Base-by-base conservation (phyloP, 257 asterid genomes). In the Solanum tarijense region DNA sequence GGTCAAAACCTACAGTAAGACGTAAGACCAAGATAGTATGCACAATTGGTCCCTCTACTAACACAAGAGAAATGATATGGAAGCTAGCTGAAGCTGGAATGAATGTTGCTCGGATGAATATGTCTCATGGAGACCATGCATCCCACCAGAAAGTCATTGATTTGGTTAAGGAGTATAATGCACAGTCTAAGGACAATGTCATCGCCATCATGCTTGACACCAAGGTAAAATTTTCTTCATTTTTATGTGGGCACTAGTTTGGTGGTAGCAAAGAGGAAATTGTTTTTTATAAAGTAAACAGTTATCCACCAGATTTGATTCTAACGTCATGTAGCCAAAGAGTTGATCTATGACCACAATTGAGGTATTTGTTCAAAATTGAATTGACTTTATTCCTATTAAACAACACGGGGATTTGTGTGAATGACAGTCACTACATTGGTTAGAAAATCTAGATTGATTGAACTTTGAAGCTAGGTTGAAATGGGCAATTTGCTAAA, bases 171-270 rank as follows among this genome's bases (percentile, higher is more conserved):
- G 99, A 96, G 87, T 97, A 96, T 87, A 97, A 96, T 90, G 93
- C 96, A 69, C 96, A 96, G 90, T 86, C 95, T n/a, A 96, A 96
- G 89, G 98, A 95, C 88, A 97, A 97, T 69, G 99, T 97, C 87
- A 97, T 96, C 83, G 96, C 99, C 89, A 96, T 97, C 92, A 97
- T 97, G 99, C 98, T 97, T 75, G 99, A 97, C 88, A 96, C 99
- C 83, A 97, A 96, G 99, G 99, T 91, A 92, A 92, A 96, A 87
- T 55, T 62, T 79, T n/a, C 52, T 58, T 79, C 46, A 8, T 16
- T 27, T 82, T 82, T 29, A 31, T 5, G 68, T 31, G 4, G 18
- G 29, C 7, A 29, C 86, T 81, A 81, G 29, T 81, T 81, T 81
- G 25, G 9, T 16, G 85, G 68, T 29, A 31, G 25, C 36, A 48